Conservation (phyloP, 495 filamentous ascomycete genomes). For the Astrocystis sublimbata region DNA sequence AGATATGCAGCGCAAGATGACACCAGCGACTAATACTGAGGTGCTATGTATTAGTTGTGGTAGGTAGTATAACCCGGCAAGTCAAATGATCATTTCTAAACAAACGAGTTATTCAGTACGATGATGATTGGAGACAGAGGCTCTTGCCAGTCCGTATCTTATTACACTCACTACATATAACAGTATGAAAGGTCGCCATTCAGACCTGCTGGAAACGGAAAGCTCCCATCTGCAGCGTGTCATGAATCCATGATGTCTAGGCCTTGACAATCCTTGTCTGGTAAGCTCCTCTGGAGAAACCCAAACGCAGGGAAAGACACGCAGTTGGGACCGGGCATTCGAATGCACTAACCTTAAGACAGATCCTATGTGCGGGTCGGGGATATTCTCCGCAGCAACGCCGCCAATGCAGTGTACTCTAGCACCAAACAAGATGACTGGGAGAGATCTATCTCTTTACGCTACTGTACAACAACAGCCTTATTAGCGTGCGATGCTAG, state of each 20-base stretch:
- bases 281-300: conserved; percentile 4
- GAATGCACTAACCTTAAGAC: not conserved
- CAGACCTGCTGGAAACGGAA: conserved; percentile 4
- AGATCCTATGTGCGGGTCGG: conserved; percentile 3
- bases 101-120: not conserved
- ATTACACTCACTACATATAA: not conserved
- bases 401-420: conserved; percentile 1
- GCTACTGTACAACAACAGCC: not conserved
- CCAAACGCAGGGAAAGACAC: conserved; percentile 12
- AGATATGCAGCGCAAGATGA: not conserved
- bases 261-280: not conserved
- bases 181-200: not conserved
- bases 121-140: conserved; percentile 5
- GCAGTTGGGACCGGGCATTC: conserved; percentile 4
- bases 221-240: conserved; percentile 12
- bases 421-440: conserved; percentile 7
- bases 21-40: not conserved
- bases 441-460: not conserved
- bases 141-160: too few relatives aligned
- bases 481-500: too few relatives aligned
- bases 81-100: too few relatives aligned
- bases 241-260: too few relatives aligned
- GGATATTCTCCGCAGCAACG: conserved; percentile 7
- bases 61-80: not conserved
- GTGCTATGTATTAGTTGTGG: too few relatives aligned